phyloP scores from a whole-genome alignment of 441 rosid genomes.

The Erodium moschatum region DNA sequence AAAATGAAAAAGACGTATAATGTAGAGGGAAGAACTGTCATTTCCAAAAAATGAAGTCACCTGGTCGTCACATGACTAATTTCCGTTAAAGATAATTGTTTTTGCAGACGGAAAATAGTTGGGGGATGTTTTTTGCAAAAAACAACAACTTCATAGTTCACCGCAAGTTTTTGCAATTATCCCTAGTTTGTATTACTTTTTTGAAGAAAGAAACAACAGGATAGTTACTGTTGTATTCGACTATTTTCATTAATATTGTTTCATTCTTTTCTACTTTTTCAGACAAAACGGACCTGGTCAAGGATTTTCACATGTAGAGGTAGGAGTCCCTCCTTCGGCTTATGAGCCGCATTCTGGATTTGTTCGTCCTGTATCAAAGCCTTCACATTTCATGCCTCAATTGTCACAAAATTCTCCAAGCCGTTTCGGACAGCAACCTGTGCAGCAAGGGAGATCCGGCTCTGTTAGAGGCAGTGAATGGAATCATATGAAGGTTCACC shows the following conservation, averaged over 20 bases:
- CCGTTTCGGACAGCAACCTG: slow-evolving; percentile 82
- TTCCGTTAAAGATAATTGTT: no score
- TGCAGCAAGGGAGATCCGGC: slow-evolving; percentile 52
- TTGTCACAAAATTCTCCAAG: slow-evolving; percentile 72
- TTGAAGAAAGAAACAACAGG: not conserved
- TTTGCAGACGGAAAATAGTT: no score
- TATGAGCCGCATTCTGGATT: slow-evolving; percentile 58
- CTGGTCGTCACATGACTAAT: no score
- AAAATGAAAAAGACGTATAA: no score
- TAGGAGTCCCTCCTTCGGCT: slow-evolving; percentile 55
- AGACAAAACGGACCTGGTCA: slow-evolving; percentile 63
- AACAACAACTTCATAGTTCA: no score
- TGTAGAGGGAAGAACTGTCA: no score
- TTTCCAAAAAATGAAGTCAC: no score
- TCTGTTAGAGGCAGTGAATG: slow-evolving; percentile 51
- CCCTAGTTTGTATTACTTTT: slow-evolving; percentile 6
- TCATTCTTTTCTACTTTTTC: slow-evolving; percentile 15
- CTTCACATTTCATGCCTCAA: slow-evolving; percentile 47
- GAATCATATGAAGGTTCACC: slow-evolving; percentile 63
- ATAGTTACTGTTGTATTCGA: not conserved
- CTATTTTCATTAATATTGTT: no score
- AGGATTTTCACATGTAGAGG: slow-evolving; percentile 51
- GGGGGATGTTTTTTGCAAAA: no score
- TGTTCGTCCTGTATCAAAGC: slow-evolving; percentile 53
- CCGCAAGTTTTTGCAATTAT: no score